Base-by-base conservation (phyloP, 2,329 filamentous ascomycete species). In the Trematosphaeria pertusa region DNA sequence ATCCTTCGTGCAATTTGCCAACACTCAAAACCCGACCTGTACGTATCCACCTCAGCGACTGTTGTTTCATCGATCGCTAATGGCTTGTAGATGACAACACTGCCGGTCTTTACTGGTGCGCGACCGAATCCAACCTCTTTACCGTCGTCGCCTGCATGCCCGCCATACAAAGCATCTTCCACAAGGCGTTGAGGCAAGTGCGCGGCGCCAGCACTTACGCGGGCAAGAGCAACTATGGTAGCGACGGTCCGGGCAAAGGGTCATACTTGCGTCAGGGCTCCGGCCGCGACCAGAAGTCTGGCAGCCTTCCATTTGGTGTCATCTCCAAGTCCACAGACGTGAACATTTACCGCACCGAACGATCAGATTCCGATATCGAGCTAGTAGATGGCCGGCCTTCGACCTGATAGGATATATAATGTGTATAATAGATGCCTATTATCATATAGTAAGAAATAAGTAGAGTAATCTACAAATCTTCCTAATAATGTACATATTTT, bases 101-200 rank as follows among this genome's bases (percentile, higher is more conserved):
- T 11, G 42, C 60, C 12, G 57, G 57, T 6, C 38, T 64, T 14
- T 64, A 61, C 32, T 65, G 62, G 62, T 64, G 60, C 26, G 46
- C 50, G 14, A 61, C 52, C 18, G 59, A 65, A 46, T 54, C 58
- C 19, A 64, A 65, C 19, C 52, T 65, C 11, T 64, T 62, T 46
- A 59, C 47, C 1, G 45, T 65, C 30, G 61, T 64, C 1, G 62
- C 59, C 10, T 65, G 62, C 32, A 65, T 65, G 62, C 62, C 62
- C 3, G 62, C 62, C 10, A 44, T 61, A 20, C 58, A 56, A 24
- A 56, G 56, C 0, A 50, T 65, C 26, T 43, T 59, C 33, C 57
- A 58, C 31, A 61, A 54, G 37, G 33, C 19, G 26, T 39, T 41
- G 6, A 57, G 50, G 21, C n/a, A 28, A 12, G 32, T 32, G 34